Evolutionary conservation across 768 basidiomycete genomes (phyloP), one percentile per base, ranked within the genome.

Genomic region (Boletus subparvulus): DNA sequence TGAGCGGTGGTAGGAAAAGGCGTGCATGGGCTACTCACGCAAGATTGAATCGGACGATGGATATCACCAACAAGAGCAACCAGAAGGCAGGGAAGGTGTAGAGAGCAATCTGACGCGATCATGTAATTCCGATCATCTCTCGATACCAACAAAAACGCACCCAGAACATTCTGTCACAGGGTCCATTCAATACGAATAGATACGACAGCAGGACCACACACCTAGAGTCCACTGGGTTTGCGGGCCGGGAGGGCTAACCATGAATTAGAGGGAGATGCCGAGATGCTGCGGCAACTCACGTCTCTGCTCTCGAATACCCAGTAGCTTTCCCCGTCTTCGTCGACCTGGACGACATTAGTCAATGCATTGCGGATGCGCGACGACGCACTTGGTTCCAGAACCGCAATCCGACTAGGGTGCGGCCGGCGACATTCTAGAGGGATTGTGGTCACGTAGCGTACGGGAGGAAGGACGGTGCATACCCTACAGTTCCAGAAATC

Each of bases 261-360:
- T 24, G 43, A 51, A 52, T 61, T 47, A 66, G 62, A 57, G 5
- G 42, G 45, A 21, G 28, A 44, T 50, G 24, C n/a, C 41, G n/a
- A 39, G 39, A 32, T 12, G 48, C 19, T 32, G 30, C 7, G 19
- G 35, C 19, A 21, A 76, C 90, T 68, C 74, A 96, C 96, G 73
- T 98, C 95, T 67, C 95, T 83, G 66, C 90, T 90, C 75, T 99
- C 97, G 62, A 99, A 99, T 12, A 99, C 95, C 97, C 97, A 99
- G 64, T 88, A 95, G 72, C 80, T 84, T 72, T 96, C 92, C 3
- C 97, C 97, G 61, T 98, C 94, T 52, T 98, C 94, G 65, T 98
- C 94, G 14, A 98, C 94, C 87, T 90, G 37, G 43, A 39, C 58
- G 59, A 50, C 24, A 7, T 63, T 24, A 50, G 59, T 51, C 19